Percentiles rank a stretch among this genome's conserved stretches.
Evolutionary conservation across 106 monocot species (phyloP).

Genomic region (Dactylorhiza incarnata): DNA sequence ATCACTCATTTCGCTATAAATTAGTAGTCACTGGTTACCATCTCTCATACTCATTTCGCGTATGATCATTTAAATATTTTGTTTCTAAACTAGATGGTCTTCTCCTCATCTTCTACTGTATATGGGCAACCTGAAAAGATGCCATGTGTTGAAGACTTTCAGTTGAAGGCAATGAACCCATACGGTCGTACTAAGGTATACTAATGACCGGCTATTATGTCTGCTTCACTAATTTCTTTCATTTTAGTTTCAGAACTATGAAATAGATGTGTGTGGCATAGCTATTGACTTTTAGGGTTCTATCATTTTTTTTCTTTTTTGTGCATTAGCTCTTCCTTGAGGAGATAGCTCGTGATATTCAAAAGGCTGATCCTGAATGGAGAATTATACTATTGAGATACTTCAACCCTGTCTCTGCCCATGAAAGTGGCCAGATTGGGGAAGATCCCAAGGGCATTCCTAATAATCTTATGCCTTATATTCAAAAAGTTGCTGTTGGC

Average conservation of each 20-base stretch:
- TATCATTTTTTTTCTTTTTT: neutral
- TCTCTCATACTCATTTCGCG: neutral
- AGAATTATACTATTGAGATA: constrained; percentile 83
- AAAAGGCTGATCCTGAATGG: constrained; percentile 54
- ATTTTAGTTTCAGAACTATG: neutral
- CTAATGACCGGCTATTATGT: neutral
- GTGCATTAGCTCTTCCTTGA: constrained; percentile 74
- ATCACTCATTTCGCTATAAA: neutral
- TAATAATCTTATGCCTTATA: constrained; percentile 94
- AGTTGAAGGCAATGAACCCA: constrained; percentile 78
- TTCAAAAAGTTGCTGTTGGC: constrained; percentile 92
- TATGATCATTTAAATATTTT: neutral
- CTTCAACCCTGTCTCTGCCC: constrained; percentile 95
- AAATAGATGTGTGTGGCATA: neutral
- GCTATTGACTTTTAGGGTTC: neutral
- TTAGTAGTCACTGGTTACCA: neutral
- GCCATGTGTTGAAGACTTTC: constrained; percentile 75
- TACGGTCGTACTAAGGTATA: constrained; percentile 88
- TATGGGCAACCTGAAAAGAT: constrained; percentile 86
- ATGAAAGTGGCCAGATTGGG: constrained; percentile 82
- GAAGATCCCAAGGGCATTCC: constrained; percentile 94
- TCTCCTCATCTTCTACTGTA: constrained; percentile 89
- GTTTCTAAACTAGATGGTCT: constrained; percentile 52
- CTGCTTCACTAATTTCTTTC: neutral
- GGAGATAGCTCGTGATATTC: constrained; percentile 79